Conservation (phyloP, 805 yeast species). For the Metschnikowia baotianmanensis region DNA sequence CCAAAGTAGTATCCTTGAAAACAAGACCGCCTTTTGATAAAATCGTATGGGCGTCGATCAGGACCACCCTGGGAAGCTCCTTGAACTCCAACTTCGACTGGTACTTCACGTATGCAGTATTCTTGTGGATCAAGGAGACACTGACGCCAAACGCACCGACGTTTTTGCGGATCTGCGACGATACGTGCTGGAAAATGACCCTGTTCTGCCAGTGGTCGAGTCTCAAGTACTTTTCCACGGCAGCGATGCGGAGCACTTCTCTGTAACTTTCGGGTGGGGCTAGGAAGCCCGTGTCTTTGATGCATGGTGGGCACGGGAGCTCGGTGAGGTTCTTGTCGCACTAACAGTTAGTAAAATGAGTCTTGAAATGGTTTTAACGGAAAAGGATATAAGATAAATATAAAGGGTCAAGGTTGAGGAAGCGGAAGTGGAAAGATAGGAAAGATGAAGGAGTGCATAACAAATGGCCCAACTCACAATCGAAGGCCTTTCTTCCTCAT, state of each 20-base stretch:
- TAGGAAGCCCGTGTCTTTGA: conserved; percentile 44
- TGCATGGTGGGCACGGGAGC: conserved; percentile 55
- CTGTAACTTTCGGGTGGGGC: conserved; percentile 58
- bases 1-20: conserved; percentile 57
- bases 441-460: no score
- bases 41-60: conserved; percentile 69
- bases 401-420: no score
- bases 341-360: conserved; percentile 18
- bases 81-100: conserved; percentile 46
- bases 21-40: conserved; percentile 55
- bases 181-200: conserved; percentile 36
- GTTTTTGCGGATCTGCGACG: conserved; percentile 37
- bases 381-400: no score
- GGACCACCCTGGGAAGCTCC: conserved; percentile 53
- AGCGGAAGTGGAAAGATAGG: no score
- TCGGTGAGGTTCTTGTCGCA: conserved; percentile 56
- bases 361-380: no score
- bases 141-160: conserved; percentile 53
- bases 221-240: conserved; percentile 39
- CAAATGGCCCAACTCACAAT: no score
- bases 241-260: conserved; percentile 45
- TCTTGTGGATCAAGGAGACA: conserved; percentile 54
- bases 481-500: no score
- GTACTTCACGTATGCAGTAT: conserved; percentile 48
- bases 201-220: conserved; percentile 51